Percentiles rank a stretch among this genome's conserved stretches.
phyloP scores from a whole-genome alignment of 441 rosid genomes.

The Kokia cookei region DNA sequence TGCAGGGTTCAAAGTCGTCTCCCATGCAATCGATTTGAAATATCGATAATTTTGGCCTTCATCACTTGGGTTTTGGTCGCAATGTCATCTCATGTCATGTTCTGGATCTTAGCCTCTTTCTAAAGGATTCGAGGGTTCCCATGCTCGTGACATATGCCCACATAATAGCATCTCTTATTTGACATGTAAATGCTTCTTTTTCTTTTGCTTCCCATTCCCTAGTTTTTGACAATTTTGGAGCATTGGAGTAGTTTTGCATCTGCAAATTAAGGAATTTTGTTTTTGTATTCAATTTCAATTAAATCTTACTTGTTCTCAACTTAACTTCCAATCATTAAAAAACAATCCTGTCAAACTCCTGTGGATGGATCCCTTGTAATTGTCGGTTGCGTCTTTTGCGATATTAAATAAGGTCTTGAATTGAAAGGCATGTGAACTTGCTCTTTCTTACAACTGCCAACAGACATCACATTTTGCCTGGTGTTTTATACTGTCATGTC shows the following conservation, averaged over 20 bases:
- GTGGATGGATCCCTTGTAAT: neutral
- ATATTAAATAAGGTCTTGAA: neutral
- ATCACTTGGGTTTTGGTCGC: constrained; percentile 72
- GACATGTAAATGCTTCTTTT: constrained; percentile 21
- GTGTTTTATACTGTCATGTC: neutral
- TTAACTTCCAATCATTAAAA: neutral
- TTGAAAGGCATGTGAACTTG: neutral
- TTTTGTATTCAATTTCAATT: neutral
- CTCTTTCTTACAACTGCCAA: neutral
- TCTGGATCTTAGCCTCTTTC: constrained; percentile 81
- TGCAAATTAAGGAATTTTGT: neutral
- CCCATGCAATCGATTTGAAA: constrained; percentile 56
- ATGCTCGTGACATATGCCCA: neutral
- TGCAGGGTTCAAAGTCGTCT: constrained; percentile 23
- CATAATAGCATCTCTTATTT: neutral
- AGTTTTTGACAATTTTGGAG: constrained; percentile 6
- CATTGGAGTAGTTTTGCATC: neutral
- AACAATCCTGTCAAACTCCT: neutral
- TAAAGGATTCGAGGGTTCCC: constrained; percentile 12
- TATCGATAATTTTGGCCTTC: constrained; percentile 69
- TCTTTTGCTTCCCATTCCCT: neutral
- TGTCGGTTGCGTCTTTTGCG: neutral
- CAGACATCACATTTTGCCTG: neutral
- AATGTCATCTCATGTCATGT: constrained; percentile 79
- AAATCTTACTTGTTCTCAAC: neutral